Conservation (phyloP, 208 protist species). For the Trypanosoma conorhini region DNA sequence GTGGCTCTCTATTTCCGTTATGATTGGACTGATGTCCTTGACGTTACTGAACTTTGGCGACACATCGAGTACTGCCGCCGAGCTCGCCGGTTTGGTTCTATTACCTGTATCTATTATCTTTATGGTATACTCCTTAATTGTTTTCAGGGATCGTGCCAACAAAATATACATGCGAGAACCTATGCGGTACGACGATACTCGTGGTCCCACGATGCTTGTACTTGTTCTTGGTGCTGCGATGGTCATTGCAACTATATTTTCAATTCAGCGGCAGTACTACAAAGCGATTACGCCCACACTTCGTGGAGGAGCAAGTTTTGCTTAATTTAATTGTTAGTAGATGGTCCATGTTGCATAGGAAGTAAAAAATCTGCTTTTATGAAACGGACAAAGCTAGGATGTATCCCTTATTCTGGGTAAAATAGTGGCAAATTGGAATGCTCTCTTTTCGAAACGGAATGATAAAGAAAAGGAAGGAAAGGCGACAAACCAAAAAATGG, state of each 20-base stretch:
- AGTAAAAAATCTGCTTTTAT: slow-evolving; percentile 12
- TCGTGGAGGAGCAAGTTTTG: slow-evolving; percentile 56
- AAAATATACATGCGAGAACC: slow-evolving; percentile 93
- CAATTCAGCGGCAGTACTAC: slow-evolving; percentile 81
- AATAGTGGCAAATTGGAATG: background rate
- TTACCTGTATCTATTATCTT: slow-evolving; percentile 88
- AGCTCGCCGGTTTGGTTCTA: slow-evolving; percentile 79
- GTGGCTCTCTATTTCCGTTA: slow-evolving; percentile 91
- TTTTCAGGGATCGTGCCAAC: slow-evolving; percentile 86
- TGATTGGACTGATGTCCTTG: slow-evolving; percentile 89
- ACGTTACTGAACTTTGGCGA: slow-evolving; percentile 87
- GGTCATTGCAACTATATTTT: slow-evolving; percentile 84
- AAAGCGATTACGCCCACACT: slow-evolving; percentile 56
- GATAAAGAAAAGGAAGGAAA: slow-evolving; percentile 1
- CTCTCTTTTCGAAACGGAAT: slow-evolving; percentile 5
- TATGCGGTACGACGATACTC: slow-evolving; percentile 91
- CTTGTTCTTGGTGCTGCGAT: slow-evolving; percentile 76
- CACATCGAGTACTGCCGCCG: slow-evolving; percentile 71
- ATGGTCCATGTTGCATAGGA: background rate
- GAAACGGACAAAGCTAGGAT: background rate
- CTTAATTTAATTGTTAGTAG: slow-evolving; percentile 21
- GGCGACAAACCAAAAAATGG: background rate
- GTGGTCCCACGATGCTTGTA: slow-evolving; percentile 84
- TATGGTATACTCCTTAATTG: slow-evolving; percentile 89
- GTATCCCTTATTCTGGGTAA: background rate